Evolutionary conservation across 2,329 filamentous ascomycete species (phyloP), one percentile per base, ranked within the genome.

Genomic region (Verticillium isaacii): DNA sequence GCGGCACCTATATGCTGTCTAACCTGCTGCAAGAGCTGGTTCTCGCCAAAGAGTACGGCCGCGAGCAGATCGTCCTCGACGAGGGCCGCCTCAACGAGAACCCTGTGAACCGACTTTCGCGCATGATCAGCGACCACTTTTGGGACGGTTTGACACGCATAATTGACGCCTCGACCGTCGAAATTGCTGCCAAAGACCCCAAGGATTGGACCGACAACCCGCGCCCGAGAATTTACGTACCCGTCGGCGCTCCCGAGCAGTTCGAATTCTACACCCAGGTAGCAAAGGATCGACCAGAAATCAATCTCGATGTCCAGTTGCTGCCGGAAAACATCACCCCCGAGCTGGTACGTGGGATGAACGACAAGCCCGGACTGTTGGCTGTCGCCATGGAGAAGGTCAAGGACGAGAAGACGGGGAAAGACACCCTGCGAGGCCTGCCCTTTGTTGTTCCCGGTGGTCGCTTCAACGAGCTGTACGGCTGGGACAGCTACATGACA

Each of bases 401-500:
- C 52, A 79, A 77, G 14, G 85, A 96, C 69, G 84, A 85, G 5
- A 78, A 79, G 29, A 90, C 90, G 3, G 89, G 89, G 45, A 82
- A 90, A 72, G 86, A 85, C 64, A 89, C 89, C 3, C 79, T 96
- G 50, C 83, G 84, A 39, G 95, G 95, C 3, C 82, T 96, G 62
- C 94, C 95, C 0, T 99, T 98, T 69, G 93, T 98, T n/a, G 95
- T 99, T 3, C 95, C 95, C 0, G 95, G 95, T 63, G 95, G 95
- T 29, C 87, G 95, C 34, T 99, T 99, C 87, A 99, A 99, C 76
- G 95, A 99, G 75, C 78, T 99, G 25, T 99, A 99, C 73, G 94
- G 94, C 56, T 99, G 95, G 95, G 95, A 99, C 77, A 97, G 93
- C 74, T 99, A 98, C 80, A 98, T 99, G 93, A 92, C 94, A 74